Conservation (phyloP, 2,329 filamentous ascomycete species). For the Nakataea oryzae region DNA sequence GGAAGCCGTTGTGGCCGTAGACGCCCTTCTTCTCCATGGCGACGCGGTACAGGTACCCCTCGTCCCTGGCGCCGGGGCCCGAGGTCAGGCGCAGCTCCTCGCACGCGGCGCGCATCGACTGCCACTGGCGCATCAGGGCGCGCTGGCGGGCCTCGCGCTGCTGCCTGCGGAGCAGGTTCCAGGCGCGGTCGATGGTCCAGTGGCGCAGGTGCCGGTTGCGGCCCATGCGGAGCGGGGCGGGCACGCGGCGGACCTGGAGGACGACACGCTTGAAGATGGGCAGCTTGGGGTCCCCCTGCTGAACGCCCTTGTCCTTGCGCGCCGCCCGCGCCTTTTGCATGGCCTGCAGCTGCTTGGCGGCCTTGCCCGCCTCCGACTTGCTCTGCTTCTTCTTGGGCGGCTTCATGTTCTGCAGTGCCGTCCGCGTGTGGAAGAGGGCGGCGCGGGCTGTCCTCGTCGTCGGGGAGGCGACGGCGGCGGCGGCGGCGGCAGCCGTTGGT, state of each 20-base stretch:
- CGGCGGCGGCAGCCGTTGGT: not conserved
- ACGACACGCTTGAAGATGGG: conserved; percentile 20
- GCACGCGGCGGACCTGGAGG: conserved; percentile 21
- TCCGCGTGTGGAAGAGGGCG: not conserved
- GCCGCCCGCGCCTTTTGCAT: conserved; percentile 1
- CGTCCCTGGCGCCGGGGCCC: conserved; percentile 44
- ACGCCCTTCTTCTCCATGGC: conserved; percentile 88
- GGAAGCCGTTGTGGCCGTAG: conserved; percentile 61
- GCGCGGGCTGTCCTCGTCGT: not conserved
- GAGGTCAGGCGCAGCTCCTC: conserved; percentile 64
- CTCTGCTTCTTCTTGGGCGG: not conserved
- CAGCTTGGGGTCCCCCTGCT: conserved; percentile 20
- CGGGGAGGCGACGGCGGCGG: not conserved
- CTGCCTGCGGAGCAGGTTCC: conserved; percentile 69
- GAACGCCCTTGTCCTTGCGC: conserved; percentile 6
- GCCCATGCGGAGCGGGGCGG: conserved; percentile 72
- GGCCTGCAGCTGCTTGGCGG: not conserved
- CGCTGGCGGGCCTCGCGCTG: conserved; percentile 50
- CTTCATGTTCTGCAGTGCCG: not conserved
- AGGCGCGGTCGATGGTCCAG: conserved; percentile 98
- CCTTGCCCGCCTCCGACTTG: not conserved
- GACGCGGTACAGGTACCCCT: conserved; percentile 71
- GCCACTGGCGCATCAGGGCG: conserved; percentile 70
- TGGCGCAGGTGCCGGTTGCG: conserved; percentile 82
- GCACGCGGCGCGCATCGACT: conserved; percentile 74